Evolutionary conservation across 2,329 filamentous ascomycete genomes (phyloP).

Genomic region (Colletotrichum plurivorum): DNA sequence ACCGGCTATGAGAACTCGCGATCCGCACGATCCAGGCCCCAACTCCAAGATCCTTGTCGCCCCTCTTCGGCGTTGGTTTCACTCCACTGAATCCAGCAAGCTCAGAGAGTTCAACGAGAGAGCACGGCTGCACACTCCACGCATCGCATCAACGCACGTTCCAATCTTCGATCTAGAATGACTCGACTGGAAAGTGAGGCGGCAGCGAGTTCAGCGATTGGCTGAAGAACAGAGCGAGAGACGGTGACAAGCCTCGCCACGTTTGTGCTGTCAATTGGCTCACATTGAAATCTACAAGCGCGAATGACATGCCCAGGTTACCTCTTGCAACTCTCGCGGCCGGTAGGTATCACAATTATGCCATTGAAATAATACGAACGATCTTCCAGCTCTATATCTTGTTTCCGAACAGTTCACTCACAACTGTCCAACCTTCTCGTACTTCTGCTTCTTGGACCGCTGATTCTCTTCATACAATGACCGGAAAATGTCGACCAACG

Average conservation of each 20-base stretch:
- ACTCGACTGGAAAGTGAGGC: background rate
- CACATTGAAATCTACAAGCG: too few relatives aligned
- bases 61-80: background rate
- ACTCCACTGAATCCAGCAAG: slow-evolving; percentile 6
- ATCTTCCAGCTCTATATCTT: too few relatives aligned
- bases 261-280: too few relatives aligned
- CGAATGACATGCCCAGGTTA: too few relatives aligned
- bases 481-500: background rate
- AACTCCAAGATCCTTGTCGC: background rate
- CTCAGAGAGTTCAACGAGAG: background rate
- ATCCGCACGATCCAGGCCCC: background rate
- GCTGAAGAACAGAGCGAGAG: background rate
- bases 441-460: background rate
- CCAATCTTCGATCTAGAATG: background rate
- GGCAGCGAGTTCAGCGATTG: background rate
- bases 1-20: background rate
- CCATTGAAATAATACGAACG: too few relatives aligned
- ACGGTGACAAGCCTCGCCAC: too few relatives aligned
- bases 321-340: too few relatives aligned
- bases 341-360: too few relatives aligned
- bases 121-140: background rate
- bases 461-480: background rate
- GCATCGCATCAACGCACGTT: slow-evolving; percentile 7
- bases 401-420: background rate
- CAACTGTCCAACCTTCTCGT: background rate